These are phyloP conservation scores for Aspergillus sp. DNA, from an alignment of 2,329 filamentous ascomycete species.

Conservation along the genomic window DNA sequence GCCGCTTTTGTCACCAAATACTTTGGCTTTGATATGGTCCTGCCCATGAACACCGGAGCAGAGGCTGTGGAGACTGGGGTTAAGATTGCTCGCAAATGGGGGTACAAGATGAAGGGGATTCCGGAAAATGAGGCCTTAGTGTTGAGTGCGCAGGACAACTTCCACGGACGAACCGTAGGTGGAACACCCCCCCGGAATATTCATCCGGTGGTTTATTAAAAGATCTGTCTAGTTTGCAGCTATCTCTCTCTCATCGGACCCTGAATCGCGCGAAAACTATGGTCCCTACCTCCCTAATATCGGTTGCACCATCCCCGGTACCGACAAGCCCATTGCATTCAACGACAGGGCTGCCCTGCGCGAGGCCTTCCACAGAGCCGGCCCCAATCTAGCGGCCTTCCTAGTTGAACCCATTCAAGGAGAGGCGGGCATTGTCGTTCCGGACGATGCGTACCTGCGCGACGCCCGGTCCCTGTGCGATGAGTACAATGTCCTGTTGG, in stretches of 20 bases:
- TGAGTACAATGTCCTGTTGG: conserved; percentile 90
- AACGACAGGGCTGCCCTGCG: conserved; percentile 77
- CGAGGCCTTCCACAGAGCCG: conserved; percentile 68
- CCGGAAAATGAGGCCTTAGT: conserved; percentile 74
- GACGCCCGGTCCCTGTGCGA: conserved; percentile 78
- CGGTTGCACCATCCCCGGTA: conserved; percentile 66
- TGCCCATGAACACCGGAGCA: conserved; percentile 97
- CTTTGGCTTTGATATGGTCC: conserved; percentile 94
- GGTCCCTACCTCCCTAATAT: conserved; percentile 90
- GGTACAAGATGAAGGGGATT: conserved; percentile 91
- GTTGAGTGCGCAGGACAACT: conserved; percentile 82
- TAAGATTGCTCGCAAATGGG: conserved; percentile 96
- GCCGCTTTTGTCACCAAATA: conserved; percentile 81
- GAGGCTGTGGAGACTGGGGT: conserved; percentile 94
- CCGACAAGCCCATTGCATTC: conserved; percentile 70
- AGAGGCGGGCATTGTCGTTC: conserved; percentile 93
- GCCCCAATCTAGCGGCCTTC: conserved; percentile 81
- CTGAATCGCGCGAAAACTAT: conserved; percentile 93
- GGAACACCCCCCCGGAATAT: conserved; percentile 1
- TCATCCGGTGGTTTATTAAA: background rate
- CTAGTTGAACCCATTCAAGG: conserved; percentile 96
- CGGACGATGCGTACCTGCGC: conserved; percentile 76
- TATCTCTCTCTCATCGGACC: conserved; percentile 89
- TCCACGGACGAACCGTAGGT: conserved; percentile 86
- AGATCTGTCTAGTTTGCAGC: conserved; percentile 64